phyloP scores from a whole-genome alignment of 495 filamentous ascomycete genomes.

The Podospora pseudopauciseta region DNA sequence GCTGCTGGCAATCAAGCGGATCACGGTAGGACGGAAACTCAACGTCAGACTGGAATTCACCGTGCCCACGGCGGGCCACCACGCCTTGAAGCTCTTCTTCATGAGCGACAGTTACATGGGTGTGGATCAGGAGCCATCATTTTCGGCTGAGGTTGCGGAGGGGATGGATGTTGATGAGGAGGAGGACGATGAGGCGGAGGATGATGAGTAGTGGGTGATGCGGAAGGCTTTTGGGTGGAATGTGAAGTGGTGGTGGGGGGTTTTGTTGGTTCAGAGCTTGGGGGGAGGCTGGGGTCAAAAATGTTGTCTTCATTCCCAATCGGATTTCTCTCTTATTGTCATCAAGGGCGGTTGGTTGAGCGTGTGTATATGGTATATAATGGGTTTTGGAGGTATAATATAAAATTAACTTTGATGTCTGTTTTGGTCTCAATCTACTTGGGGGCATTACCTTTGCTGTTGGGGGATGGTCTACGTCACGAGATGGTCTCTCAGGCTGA shows the following conservation, averaged over 20 bases:
- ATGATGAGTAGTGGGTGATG: conserved; percentile 26
- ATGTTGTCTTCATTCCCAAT: neutral
- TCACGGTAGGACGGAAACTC: conserved; percentile 76
- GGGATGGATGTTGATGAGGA: conserved; percentile 94
- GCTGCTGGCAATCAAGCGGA: conserved; percentile 86
- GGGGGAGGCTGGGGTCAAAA: neutral
- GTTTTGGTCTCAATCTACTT: conserved; percentile 5
- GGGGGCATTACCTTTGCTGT: neutral
- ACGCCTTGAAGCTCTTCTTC: conserved; percentile 85
- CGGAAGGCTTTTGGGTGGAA: neutral
- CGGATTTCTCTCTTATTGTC: neutral
- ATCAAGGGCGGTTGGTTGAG: conserved; percentile 4
- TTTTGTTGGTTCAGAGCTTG: neutral
- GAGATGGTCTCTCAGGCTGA: conserved; percentile 1
- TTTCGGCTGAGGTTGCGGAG: conserved; percentile 79
- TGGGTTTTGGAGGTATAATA: conserved; percentile 14
- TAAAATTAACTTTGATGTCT: conserved; percentile 16
- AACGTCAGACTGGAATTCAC: conserved; percentile 83
- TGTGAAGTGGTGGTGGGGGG: conserved; percentile 7
- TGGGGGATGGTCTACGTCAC: neutral
- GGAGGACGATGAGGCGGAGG: conserved; percentile 71
- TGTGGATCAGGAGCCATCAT: conserved; percentile 91
- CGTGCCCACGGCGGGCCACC: conserved; percentile 76
- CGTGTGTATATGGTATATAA: conserved; percentile 24
- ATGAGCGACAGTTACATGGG: conserved; percentile 98